These are phyloP conservation scores for Saccharata proteae DNA, from an alignment of 2,329 filamentous ascomycete genomes.

Conservation along the genomic window DNA sequence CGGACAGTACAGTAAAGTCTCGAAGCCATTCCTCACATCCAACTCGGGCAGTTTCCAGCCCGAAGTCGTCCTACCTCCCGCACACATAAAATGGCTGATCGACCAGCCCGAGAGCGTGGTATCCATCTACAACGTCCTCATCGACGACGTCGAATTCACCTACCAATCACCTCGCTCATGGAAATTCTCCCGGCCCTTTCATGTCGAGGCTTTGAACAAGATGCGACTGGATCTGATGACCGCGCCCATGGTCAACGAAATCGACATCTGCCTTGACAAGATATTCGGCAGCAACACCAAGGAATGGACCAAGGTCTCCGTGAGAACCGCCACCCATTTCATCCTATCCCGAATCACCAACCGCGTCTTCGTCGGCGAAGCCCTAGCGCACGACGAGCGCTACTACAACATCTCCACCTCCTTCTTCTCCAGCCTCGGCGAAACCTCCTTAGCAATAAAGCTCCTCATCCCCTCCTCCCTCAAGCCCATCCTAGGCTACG, in stretches of 20 bases:
- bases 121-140: slow-evolving; percentile 5
- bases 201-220: slow-evolving; percentile 7
- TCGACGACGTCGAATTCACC: slow-evolving; percentile 3
- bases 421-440: not conserved
- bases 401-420: not conserved
- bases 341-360: slow-evolving; percentile 5
- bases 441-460: not conserved
- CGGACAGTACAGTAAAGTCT: slow-evolving; percentile 2
- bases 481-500: not conserved
- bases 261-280: not conserved
- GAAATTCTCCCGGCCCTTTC: slow-evolving; percentile 5
- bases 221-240: slow-evolving; percentile 5
- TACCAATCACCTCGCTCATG: slow-evolving; percentile 3
- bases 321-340: too few relatives aligned
- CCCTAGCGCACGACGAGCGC: not conserved
- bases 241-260: slow-evolving; percentile 2
- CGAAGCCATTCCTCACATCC: slow-evolving; percentile 1
- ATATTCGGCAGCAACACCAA: not conserved
- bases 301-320: too few relatives aligned
- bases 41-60: slow-evolving; percentile 1
- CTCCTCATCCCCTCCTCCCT: not conserved
- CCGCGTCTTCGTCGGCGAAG: slow-evolving; percentile 2
- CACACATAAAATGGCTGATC: slow-evolving; percentile 3
- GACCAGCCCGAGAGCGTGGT: slow-evolving; percentile 5
- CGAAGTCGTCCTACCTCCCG: slow-evolving; percentile 3